A percentile compares a stretch with the other conserved stretches of the same genome.
Conservation (phyloP, 2,329 filamentous ascomycete species). For the Colletotrichum limetticola region DNA sequence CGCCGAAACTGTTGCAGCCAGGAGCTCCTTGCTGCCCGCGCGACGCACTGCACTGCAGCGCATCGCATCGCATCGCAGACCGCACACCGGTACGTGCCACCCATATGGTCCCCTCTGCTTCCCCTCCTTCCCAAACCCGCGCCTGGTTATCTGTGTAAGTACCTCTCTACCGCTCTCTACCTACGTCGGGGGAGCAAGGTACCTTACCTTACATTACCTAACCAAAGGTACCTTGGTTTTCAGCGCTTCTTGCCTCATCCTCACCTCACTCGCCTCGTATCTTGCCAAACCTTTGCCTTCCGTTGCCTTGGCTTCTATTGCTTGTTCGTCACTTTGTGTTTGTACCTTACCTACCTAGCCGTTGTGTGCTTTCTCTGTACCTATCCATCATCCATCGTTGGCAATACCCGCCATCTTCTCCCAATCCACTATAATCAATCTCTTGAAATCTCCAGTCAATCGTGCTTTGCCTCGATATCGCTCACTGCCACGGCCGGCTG, state of each 20-base stretch:
- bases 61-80: conserved; percentile 26
- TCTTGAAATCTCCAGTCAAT: conserved; percentile 16
- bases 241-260: too few species aligned
- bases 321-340: too few species aligned
- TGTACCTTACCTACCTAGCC: background rate
- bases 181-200: too few species aligned
- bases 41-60: conserved; percentile 18
- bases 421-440: conserved; percentile 5
- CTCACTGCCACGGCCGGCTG: background rate
- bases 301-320: background rate
- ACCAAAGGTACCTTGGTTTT: too few species aligned
- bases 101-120: background rate
- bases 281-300: background rate
- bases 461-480: conserved; percentile 9
- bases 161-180: background rate
- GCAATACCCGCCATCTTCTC: background rate
- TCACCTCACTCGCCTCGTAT: background rate
- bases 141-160: background rate
- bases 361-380: background rate
- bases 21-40: conserved; percentile 38
- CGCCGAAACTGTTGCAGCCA: conserved; percentile 43
- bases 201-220: too few species aligned
- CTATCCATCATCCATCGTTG: background rate
- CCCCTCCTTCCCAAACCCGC: background rate
- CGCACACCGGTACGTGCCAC: conserved; percentile 27